Evolutionary conservation across 2,329 filamentous ascomycete genomes (phyloP), one percentile per base, ranked within the genome.

Genomic region (Thielaviopsis euricoi): DNA sequence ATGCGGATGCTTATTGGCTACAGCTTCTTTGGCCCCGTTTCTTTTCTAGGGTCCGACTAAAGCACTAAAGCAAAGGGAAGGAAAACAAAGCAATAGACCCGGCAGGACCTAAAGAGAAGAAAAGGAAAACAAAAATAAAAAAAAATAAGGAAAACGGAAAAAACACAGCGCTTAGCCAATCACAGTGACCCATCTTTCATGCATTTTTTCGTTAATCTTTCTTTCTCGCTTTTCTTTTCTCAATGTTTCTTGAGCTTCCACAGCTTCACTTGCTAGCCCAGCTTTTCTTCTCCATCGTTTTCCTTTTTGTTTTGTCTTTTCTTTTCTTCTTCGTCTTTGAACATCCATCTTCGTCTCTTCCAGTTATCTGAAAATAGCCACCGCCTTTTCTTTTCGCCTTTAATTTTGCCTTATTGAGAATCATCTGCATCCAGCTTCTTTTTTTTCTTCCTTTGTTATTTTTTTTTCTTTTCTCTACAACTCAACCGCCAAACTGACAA

Each of bases 211-310:
- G 19, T 48, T n/a, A 48, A n/a, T 21, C 2, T 48, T 50, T 29
- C 26, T 57, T 57, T 53, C 25, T n/a, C n/a, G n/a, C n/a, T 43
- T 21, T 22, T 51, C 17, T 52, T 57, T 33, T 15, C 37, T 43
- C 13, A 43, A 15, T 12, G 37, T 21, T 52, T 52, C 33, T 57
- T 54, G 43, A 10, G 43, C n/a, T 48, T 48, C 43, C 43, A 9
- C 43, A 48, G 43, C 43, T 62, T 43, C 55, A 56, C 51, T 49
- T 56, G 26, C 9, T 15, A 9, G 43, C n/a, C 21, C 43, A 48
- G 43, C 58, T 53, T 49, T 57, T 58, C 55, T 55, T 48, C 23
- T 57, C 37, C 43, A 48, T 13, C 40, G 40, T 55, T 46, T 23
- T 46, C 19, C 17, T 52, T 57, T 19, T n/a, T n/a, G n/a, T 33